These are phyloP conservation scores for Gossypium sturtianum DNA, from an alignment of 345 rosid species.

Conservation along the genomic window DNA sequence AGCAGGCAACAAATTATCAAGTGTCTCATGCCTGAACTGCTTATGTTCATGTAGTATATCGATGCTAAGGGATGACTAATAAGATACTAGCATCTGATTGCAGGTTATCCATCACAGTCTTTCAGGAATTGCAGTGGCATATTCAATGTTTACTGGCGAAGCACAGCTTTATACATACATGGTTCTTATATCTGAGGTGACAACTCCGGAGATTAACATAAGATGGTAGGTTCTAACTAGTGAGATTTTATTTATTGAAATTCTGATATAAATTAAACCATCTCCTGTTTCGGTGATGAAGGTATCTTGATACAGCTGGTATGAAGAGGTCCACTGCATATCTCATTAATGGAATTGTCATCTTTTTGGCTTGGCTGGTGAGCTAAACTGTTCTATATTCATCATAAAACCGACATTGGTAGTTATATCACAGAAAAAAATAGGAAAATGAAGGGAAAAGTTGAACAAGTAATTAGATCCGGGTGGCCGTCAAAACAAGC, in stretches of 20 bases:
- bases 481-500: background rate
- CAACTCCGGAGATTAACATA: slow-evolving; percentile 81
- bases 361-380: slow-evolving; percentile 84
- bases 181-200: slow-evolving; percentile 81
- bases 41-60: background rate
- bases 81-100: slow-evolving; percentile 16
- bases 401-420: background rate
- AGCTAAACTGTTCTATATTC: slow-evolving; percentile 20
- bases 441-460: background rate
- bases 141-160: slow-evolving; percentile 69
- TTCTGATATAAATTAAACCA: background rate
- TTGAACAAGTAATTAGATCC: background rate
- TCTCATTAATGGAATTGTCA: slow-evolving; percentile 67
- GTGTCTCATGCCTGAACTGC: background rate
- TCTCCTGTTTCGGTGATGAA: slow-evolving; percentile 24
- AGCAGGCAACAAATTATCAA: background rate
- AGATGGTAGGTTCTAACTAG: slow-evolving; percentile 56
- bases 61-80: slow-evolving; percentile 3
- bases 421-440: background rate
- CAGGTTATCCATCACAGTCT: slow-evolving; percentile 80
- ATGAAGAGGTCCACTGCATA: slow-evolving; percentile 70
- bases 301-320: slow-evolving; percentile 78
- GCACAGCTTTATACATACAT: slow-evolving; percentile 73
- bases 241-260: background rate
- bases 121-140: slow-evolving; percentile 60